Conservation (phyloP, 768 basidiomycete species). For the Leucocoprinus leucothites region DNA sequence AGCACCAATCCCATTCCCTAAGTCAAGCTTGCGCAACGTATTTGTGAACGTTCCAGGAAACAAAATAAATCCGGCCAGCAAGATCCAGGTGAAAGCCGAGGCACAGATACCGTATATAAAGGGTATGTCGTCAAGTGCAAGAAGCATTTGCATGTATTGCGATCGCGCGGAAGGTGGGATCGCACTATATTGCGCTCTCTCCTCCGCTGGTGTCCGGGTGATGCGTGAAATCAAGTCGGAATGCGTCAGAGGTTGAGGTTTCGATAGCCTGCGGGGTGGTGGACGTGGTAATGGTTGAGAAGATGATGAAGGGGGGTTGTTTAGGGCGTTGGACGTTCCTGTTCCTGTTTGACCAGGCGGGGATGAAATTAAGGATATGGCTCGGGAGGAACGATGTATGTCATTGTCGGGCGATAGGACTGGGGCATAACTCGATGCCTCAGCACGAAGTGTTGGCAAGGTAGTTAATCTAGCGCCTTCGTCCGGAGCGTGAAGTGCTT, state of each 20-base stretch:
- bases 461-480: neutral
- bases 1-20: constrained; percentile 26
- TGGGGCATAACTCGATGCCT: neutral
- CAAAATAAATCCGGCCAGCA: constrained; percentile 59
- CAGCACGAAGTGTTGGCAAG: neutral
- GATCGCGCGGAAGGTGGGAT: constrained; percentile 18
- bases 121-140: constrained; percentile 57
- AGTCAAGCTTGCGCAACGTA: constrained; percentile 30
- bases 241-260: neutral
- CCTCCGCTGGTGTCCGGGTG: neutral
- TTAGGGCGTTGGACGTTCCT: neutral
- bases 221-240: neutral
- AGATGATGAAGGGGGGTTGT: too few species aligned
- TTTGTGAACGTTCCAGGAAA: constrained; percentile 62
- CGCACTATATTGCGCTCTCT: constrained; percentile 10
- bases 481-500: neutral
- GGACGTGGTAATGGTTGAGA: too few species aligned
- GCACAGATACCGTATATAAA: constrained; percentile 43
- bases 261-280: too few species aligned
- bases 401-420: neutral
- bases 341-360: neutral
- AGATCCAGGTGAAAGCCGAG: constrained; percentile 60
- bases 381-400: neutral
- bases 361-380: neutral
- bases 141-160: constrained; percentile 58